Base-by-base conservation (phyloP, 2,329 filamentous ascomycete genomes). In the Calonectria pseudoreteaudii region DNA sequence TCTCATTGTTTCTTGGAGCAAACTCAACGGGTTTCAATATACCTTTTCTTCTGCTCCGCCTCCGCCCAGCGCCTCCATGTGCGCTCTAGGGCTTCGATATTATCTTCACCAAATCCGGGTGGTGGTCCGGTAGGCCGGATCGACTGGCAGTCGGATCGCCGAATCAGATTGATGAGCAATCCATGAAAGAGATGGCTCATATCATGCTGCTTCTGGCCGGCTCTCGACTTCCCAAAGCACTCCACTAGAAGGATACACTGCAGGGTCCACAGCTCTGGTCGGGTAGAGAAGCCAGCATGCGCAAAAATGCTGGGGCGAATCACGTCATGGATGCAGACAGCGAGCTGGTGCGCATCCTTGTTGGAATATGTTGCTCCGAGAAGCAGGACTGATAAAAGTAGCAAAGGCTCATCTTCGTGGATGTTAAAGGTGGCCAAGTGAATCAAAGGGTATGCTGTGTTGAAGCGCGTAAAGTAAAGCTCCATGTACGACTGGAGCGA, bases 191-290 rank as follows among this genome's bases (percentile, higher is more conserved):
- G 81, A 77, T 92, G 91, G 5, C 90, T 89, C 86, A 91, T 91
- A 31, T 93, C 91, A 72, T 92, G 90, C 76, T 93, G 91, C 64
- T 90, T 90, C 74, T 91, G 90, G 0, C 91, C 91, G 0, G 91
- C 91, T 69, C 91, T 84, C 47, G 89, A 91, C 79, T 93, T 93
- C 3, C 91, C 91, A 70, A 93, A 92, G 75, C 91, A 92, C 75
- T 93, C 91, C 0, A 92, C 90, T 0, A 93, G 82, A 11, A 93
- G 81, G 41, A 93, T 91, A 0, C 90, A 90, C 73, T 93, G 90
- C 0, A 93, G 76, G 0, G 91, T 87, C 91, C 91, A 93, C 0
- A 93, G 83, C 28, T 90, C 87, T 0, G 91, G 91, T n/a, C 88
- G 87, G 0, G 91, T 85, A 0, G 86, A 90, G 79, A 93, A 93